Evolutionary conservation across 2,329 filamentous ascomycete genomes (phyloP).

Genomic region (Ceratocystis lukuohia): DNA sequence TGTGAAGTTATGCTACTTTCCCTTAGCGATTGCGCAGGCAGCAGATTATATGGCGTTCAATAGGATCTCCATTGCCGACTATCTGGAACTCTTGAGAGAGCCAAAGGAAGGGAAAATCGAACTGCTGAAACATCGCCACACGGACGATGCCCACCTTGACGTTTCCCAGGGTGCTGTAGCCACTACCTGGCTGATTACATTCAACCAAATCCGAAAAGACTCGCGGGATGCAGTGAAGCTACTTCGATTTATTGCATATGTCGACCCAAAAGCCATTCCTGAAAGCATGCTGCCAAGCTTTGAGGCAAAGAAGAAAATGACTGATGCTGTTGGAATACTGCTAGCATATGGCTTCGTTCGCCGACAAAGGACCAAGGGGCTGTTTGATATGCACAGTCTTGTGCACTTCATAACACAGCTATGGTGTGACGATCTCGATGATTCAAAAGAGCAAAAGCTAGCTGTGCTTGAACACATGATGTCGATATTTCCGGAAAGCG

Average conservation of each 20-base stretch:
- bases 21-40: slow-evolving; percentile 20
- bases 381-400: not conserved
- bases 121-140: not conserved
- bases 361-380: not conserved
- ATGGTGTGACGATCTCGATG: not conserved
- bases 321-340: not conserved
- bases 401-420: not conserved
- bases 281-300: not conserved
- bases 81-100: not conserved
- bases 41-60: slow-evolving; percentile 16
- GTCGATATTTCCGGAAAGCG: rapidly evolving
- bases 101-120: not conserved
- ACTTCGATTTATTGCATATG: not conserved
- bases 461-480: not conserved
- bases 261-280: not conserved
- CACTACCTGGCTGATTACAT: not conserved
- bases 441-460: not conserved
- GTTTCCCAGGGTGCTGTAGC: not conserved
- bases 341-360: not conserved
- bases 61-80: not conserved
- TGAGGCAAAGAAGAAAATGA: not conserved
- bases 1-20: slow-evolving; percentile 14
- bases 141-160: not conserved
- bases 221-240: not conserved
- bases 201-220: not conserved